phyloP scores from a whole-genome alignment of 768 basidiomycete genomes.

The Naganishia vishniacii region DNA sequence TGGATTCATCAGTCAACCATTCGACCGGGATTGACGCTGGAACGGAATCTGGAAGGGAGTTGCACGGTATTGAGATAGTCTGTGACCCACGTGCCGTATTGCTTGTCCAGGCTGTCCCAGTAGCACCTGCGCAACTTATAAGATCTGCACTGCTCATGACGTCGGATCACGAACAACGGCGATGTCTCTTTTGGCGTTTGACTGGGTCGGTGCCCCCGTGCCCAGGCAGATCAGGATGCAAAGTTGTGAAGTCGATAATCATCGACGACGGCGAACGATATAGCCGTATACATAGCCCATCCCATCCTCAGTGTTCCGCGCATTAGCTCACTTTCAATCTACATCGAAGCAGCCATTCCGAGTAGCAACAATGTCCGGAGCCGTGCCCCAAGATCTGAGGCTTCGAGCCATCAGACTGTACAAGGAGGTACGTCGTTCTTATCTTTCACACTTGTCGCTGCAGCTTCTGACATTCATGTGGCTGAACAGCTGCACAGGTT shows the following conservation, averaged over 20 bases:
- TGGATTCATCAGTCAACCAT: not conserved
- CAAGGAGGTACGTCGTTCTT: conserved; percentile 40
- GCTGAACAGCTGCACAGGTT: conserved; percentile 37
- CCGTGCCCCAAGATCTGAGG: conserved; percentile 24
- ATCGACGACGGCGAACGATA: no score
- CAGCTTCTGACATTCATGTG: not conserved
- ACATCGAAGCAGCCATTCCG: no score
- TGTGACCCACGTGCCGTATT: no score
- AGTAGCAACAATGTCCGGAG: conserved; percentile 1
- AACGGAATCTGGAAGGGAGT: no score
- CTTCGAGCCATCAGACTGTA: conserved; percentile 46
- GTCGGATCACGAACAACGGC: not conserved
- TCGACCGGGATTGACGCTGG: not conserved
- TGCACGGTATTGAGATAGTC: no score
- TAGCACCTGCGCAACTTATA: no score
- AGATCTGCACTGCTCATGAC: not conserved
- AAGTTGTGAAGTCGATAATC: no score
- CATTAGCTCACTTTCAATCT: no score
- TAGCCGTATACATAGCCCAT: no score
- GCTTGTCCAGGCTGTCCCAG: no score
- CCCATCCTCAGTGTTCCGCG: no score
- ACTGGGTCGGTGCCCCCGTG: not conserved
- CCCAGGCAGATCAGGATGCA: not conserved
- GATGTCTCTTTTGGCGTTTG: no score
- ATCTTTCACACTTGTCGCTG: not conserved